Evolutionary conservation across 495 filamentous ascomycete species (phyloP).

Genomic region (Penicillium egyptiacum): DNA sequence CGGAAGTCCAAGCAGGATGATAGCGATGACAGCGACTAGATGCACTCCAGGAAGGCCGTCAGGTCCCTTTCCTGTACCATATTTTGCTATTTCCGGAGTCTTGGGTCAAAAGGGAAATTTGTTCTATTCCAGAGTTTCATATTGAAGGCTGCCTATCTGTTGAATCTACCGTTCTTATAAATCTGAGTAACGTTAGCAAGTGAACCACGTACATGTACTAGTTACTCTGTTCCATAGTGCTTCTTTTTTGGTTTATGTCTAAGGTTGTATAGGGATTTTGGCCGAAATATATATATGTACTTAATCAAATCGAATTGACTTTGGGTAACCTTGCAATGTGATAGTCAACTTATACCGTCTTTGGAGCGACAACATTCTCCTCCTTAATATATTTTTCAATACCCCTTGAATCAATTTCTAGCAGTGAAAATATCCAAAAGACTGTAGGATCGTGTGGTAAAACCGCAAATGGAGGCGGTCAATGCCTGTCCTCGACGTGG

Average conservation of each 20-base stretch:
- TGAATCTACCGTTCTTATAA: slow-evolving; percentile 7
- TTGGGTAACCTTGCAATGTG: too few relatives aligned
- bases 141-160: slow-evolving; percentile 13
- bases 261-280: too few relatives aligned
- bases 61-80: slow-evolving; percentile 46
- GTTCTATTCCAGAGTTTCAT: slow-evolving; percentile 19
- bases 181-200: neutral
- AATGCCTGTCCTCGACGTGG: slow-evolving; percentile 4
- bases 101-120: slow-evolving; percentile 47
- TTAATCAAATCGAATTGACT: neutral
- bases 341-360: neutral
- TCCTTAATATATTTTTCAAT: neutral
- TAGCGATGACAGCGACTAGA: slow-evolving; percentile 57
- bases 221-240: too few relatives aligned
- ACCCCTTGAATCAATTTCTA: too few relatives aligned
- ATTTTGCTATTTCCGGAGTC: slow-evolving; percentile 44
- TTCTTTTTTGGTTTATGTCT: too few relatives aligned
- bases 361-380: neutral
- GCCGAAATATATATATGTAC: too few relatives aligned
- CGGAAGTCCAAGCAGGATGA: slow-evolving; percentile 60
- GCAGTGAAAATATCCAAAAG: too few relatives aligned
- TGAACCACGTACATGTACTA: neutral
- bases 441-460: neutral
- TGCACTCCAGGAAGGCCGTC: slow-evolving; percentile 34
- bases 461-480: slow-evolving; percentile 7